These are phyloP conservation scores for Bretziella fagacearum DNA, from an alignment of 2,329 filamentous ascomycete species.

Conservation along the genomic window DNA sequence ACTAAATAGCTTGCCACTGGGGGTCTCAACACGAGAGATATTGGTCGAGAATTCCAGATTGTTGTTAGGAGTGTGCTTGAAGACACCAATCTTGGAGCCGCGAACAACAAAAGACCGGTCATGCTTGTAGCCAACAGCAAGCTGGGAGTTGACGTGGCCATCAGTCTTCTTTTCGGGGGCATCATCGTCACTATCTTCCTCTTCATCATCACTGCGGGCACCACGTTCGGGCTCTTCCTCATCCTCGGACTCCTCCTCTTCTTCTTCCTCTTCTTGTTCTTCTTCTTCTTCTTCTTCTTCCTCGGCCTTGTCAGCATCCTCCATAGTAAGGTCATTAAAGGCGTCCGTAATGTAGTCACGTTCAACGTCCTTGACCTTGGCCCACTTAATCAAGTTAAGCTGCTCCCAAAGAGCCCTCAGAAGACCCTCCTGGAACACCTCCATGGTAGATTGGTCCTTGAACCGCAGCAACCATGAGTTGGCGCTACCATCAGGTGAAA, in stretches of 20 bases:
- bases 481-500: conserved; percentile 69
- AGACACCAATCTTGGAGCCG: conserved; percentile 95
- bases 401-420: conserved; percentile 97
- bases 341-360: conserved; percentile 89
- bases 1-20: conserved; percentile 70
- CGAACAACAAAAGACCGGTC: conserved; percentile 94
- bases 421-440: conserved; percentile 79
- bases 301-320: conserved; percentile 42
- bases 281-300: conserved; percentile 34
- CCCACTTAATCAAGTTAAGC: conserved; percentile 85
- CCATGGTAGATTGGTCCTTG: conserved; percentile 62
- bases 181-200: conserved; percentile 50
- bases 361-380: conserved; percentile 79
- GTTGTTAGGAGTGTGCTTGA: conserved; percentile 89
- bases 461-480: conserved; percentile 94
- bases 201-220: conserved; percentile 58
- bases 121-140: conserved; percentile 93
- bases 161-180: conserved; percentile 50
- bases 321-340: conserved; percentile 87
- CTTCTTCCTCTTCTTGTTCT: conserved; percentile 32
- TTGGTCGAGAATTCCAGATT: conserved; percentile 91
- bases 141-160: conserved; percentile 76
- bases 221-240: conserved; percentile 41
- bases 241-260: no score
- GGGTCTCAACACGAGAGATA: conserved; percentile 88